Conservation (phyloP, 306 rosid species). For the Psophocarpus tetragonolobus region DNA sequence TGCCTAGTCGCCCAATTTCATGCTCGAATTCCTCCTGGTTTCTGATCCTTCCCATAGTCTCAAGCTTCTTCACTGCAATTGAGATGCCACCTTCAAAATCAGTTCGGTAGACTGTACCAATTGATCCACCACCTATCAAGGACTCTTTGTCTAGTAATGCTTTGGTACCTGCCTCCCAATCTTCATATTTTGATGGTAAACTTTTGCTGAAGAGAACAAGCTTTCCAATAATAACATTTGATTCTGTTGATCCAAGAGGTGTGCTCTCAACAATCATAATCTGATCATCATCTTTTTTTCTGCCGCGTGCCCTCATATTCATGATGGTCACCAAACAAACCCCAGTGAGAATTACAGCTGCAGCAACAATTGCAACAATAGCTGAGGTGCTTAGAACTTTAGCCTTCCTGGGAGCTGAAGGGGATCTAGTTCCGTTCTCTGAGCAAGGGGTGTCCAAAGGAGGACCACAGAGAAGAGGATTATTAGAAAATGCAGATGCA, state of each 20-base stretch:
- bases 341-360: slow-evolving; percentile 80
- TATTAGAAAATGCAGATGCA: slow-evolving; percentile 66
- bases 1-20: slow-evolving; percentile 84
- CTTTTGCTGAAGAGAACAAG: slow-evolving; percentile 95
- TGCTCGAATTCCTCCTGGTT: slow-evolving; percentile 94
- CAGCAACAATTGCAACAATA: slow-evolving; percentile 92
- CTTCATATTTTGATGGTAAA: slow-evolving; percentile 95
- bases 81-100: slow-evolving; percentile 86
- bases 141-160: slow-evolving; percentile 95
- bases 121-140: slow-evolving; percentile 84
- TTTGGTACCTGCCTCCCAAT: slow-evolving; percentile 97
- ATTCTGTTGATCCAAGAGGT: slow-evolving; percentile 77
- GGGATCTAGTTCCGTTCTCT: slow-evolving; percentile 38
- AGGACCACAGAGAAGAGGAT: slow-evolving; percentile 84
- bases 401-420: slow-evolving; percentile 49
- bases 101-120: slow-evolving; percentile 87
- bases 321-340: slow-evolving; percentile 84
- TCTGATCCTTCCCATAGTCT: slow-evolving; percentile 85
- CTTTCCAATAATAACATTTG: slow-evolving; percentile 84
- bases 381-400: slow-evolving; percentile 71
- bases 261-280: slow-evolving; percentile 81
- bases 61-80: slow-evolving; percentile 95
- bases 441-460: slow-evolving; percentile 80
- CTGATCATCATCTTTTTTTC: slow-evolving; percentile 55
- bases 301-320: slow-evolving; percentile 65